These are phyloP conservation scores for Porphyrellus sp. DNA, from an alignment of 1,284 basidiomycete genomes.

Conservation along the genomic window DNA sequence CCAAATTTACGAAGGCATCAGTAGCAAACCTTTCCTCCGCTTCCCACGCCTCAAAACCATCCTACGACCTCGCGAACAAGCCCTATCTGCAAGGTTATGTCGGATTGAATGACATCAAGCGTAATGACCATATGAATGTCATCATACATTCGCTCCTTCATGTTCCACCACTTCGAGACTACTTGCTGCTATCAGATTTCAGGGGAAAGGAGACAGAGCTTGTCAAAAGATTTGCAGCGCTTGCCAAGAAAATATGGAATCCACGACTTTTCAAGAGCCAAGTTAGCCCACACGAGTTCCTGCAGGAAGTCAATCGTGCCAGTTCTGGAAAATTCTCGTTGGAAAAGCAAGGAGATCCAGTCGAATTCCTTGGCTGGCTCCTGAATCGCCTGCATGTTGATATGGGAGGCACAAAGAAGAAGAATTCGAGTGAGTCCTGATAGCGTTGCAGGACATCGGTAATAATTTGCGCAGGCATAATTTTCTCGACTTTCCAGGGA, in stretches of 20 bases:
- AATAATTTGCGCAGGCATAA: slow-evolving; percentile 57
- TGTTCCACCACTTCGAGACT: slow-evolving; percentile 85
- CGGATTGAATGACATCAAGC: slow-evolving; percentile 96
- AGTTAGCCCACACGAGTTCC: slow-evolving; percentile 96
- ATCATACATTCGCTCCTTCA: slow-evolving; percentile 93
- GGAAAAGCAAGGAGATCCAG: slow-evolving; percentile 92
- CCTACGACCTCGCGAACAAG: slow-evolving; percentile 80
- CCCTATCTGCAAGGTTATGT: slow-evolving; percentile 93
- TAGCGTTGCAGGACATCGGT: slow-evolving; percentile 14
- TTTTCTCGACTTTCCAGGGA: slow-evolving; percentile 93
- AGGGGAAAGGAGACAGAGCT: slow-evolving; percentile 79
- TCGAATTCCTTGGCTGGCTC: slow-evolving; percentile 96
- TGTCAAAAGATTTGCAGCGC: slow-evolving; percentile 78
- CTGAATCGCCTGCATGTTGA: slow-evolving; percentile 92
- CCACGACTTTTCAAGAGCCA: slow-evolving; percentile 94
- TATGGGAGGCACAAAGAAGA: slow-evolving; percentile 85
- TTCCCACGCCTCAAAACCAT: slow-evolving; percentile 64
- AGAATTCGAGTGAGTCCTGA: slow-evolving; percentile 69
- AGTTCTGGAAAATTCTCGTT: slow-evolving; percentile 88
- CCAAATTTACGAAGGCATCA: slow-evolving; percentile 66
- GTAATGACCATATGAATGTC: slow-evolving; percentile 97
- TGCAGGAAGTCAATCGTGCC: slow-evolving; percentile 91
- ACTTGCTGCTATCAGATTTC: slow-evolving; percentile 75
- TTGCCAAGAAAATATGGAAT: slow-evolving; percentile 96
- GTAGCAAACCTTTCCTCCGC: slow-evolving; percentile 55